Evolutionary conservation across 2,329 filamentous ascomycete genomes (phyloP), one percentile per base, ranked within the genome.

Genomic region (Epichloe gansuensis): DNA sequence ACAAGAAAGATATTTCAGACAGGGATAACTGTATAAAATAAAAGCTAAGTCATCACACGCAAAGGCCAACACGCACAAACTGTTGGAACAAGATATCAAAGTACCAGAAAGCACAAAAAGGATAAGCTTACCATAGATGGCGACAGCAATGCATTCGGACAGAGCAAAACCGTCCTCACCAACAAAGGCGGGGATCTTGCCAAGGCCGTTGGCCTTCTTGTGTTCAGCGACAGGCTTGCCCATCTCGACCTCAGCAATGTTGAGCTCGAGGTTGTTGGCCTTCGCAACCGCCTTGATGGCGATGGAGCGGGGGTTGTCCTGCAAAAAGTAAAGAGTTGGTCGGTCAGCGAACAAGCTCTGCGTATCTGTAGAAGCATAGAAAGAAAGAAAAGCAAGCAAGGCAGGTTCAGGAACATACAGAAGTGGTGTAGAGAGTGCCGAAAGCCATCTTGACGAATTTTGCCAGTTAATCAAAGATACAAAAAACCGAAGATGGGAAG

Each of bases 21-120:
- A 96, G 91, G 91, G 89, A 95, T 95, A 95, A 95, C 89, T 93
- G 85, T 84, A 78, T 80, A 74, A 76, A 78, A 76, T 75, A 58
- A 77, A 74, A 74, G 85, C 84, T 77, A 73, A 61, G 80, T 91
- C 88, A 87, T 89, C 78, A 82, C 73, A 53, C 27, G 34, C 47
- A 45, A 50, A 53, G 39, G 48, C 44, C 34, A 50, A 27, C 34
- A 43, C 9, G 13, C 47, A 47, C 13, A 25, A 35, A 15, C 15
- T 13, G 25, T 49, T 39, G 39, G 39, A 21, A 25, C 8, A 43
- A n/a, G 31, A 17, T 34, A 38, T 42, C 7, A 49, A 34, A 27
- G 17, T 6, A 17, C 27, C 25, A 21, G 23, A 25, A 17, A 15
- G 7, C 11, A 2, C n/a, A n/a, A 34, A 49, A 31, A 36, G 40